Base-by-base conservation (phyloP, 2,329 filamentous ascomycete species). In the Rosellinia necatrix region DNA sequence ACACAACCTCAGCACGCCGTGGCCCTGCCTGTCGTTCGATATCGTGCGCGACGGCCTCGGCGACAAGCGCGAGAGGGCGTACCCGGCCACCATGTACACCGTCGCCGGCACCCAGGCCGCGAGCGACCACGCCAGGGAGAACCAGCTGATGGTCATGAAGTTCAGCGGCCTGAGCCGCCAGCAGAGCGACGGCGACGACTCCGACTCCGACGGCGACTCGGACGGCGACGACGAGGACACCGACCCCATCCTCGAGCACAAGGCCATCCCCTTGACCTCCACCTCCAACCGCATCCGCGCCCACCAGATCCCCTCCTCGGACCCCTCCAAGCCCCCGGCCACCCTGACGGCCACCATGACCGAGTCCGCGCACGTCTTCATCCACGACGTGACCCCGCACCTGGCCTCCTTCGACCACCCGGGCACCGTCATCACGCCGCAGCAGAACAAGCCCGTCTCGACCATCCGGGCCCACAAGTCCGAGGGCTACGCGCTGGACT, bases 21-120 rank as follows among this genome's bases (percentile, higher is more conserved):
- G 94, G 94, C 94, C 94, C 3, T 99, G 94, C 72, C 83, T 99
- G 13, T 97, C 93, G 2, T 96, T 97, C 75, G 94, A 97, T 72
- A 88, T 99, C 58, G 76, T 99, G 60, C 87, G 83, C 66, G 94
- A 99, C 75, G 81, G 81, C 49, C 83, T 99, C 15, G 94, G 94
- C 64, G 89, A 96, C 71, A 87, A 91, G 74, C 88, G 94, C 70
- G 70, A 72, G 60, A 96, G 88, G 73, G 87, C 88, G n/a, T 99
- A 96, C 75, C 94, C 94, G 22, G 91, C 92, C 47, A 97, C 93
- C 56, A 88, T 97, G 76, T 99, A 97, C 76, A 89, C 92, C 9
- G 92, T 97, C 27, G 88, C 92, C 15, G 94, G 94, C 58, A 99
- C 94, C 10, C 94, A 99, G 78, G 94, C 94, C 34, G 92, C 93